Evolutionary conservation across 495 filamentous ascomycete species (phyloP).

Genomic region (Neurospora sp.): DNA sequence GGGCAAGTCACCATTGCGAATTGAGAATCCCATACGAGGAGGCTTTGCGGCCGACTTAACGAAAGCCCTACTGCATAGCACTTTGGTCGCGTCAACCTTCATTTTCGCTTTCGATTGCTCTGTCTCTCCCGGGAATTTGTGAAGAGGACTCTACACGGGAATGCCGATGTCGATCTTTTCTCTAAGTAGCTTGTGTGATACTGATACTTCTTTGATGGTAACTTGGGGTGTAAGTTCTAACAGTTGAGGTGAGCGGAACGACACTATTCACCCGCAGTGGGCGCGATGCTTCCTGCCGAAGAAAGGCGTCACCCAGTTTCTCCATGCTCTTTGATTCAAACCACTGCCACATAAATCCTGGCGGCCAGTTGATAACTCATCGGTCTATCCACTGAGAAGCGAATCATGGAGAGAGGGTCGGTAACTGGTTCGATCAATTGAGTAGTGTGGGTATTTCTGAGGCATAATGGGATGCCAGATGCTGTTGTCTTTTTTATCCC

Average conservation of each 20-base stretch:
- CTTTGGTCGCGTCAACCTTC: neutral
- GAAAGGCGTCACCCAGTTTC: neutral
- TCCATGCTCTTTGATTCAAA: neutral
- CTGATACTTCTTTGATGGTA: neutral
- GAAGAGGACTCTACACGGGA: neutral
- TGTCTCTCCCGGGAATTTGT: neutral
- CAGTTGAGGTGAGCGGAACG: neutral
- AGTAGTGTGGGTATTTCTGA: neutral
- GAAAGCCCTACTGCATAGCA: neutral
- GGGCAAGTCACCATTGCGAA: neutral
- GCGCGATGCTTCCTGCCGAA: neutral
- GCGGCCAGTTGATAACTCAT: neutral
- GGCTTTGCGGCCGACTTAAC: neutral
- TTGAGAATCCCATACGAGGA: neutral
- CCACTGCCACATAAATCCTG: neutral
- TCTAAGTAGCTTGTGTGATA: neutral
- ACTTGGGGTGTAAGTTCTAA: neutral
- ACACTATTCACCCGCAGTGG: neutral
- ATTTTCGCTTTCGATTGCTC: neutral
- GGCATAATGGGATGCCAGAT: neutral
- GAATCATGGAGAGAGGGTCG: neutral
- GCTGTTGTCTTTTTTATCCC: constrained; percentile 5
- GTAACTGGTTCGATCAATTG: neutral
- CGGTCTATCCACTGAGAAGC: neutral
- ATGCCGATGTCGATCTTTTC: neutral